These are phyloP conservation scores for Penicillium sp. DNA, from an alignment of 2,329 filamentous ascomycete genomes.

Conservation along the genomic window DNA sequence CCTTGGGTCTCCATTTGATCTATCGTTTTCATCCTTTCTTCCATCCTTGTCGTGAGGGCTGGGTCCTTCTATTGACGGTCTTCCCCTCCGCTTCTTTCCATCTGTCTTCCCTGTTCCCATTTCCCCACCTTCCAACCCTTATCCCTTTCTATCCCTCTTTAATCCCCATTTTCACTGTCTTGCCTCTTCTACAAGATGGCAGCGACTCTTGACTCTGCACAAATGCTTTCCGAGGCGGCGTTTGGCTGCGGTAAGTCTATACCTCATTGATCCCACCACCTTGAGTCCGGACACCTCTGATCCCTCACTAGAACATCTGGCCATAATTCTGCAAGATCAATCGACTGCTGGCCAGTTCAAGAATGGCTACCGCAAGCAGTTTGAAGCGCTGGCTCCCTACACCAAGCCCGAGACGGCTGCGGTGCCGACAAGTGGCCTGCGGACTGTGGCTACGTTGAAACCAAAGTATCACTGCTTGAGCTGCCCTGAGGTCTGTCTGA, in stretches of 20 bases:
- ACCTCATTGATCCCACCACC: background rate
- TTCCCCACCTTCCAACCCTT: conserved; percentile 1
- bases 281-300: conserved; percentile 24
- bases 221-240: conserved; percentile 43
- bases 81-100: conserved; percentile 1
- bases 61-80: background rate
- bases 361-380: conserved; percentile 38
- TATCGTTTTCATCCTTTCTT: conserved; percentile 7
- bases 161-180: background rate
- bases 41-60: conserved; percentile 8
- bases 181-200: conserved; percentile 30
- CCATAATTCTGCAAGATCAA: conserved; percentile 37
- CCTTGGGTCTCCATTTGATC: background rate
- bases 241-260: conserved; percentile 46
- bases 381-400: conserved; percentile 35
- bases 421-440: conserved; percentile 27
- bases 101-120: background rate
- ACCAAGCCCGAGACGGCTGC: conserved; percentile 29
- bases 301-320: conserved; percentile 43
- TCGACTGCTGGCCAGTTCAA: conserved; percentile 42
- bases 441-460: conserved; percentile 37
- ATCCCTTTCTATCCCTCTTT: conserved; percentile 4
- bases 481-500: conserved; percentile 40
- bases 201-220: conserved; percentile 38
- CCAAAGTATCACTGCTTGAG: conserved; percentile 46